Evolutionary conservation across 208 protist genomes (phyloP), one percentile per base, ranked within the genome.

Genomic region (Leishmania mexicana): DNA sequence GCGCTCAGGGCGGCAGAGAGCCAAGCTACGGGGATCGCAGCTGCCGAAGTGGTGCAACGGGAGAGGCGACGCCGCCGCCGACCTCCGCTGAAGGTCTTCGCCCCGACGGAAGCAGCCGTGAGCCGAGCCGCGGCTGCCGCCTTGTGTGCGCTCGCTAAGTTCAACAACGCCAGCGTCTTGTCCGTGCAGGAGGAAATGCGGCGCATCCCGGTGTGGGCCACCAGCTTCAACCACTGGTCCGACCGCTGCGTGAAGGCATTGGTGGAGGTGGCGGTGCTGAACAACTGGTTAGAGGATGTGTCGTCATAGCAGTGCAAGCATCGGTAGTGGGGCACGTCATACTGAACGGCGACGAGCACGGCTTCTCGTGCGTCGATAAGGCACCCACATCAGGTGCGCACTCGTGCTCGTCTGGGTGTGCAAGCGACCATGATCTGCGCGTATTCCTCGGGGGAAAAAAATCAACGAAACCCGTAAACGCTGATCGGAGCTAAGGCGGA

Each of bases 261-360:
- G 75, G 89, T 95, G 21, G 85, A 95, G 79, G 79, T 96, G 40
- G 94, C 87, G 31, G 51, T 95, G 28, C 78, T 97, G 64, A 97
- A 97, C 79, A 84, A 82, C 62, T 97, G 94, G 94, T 71, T 97
- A 53, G 87, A 88, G 68, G 87, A 90, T 54, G 83, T 88, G 19
- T 64, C 64, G 28, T 81, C 40, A 51, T 78, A 62, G 38, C 38
- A 13, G 47, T 49, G 73, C 17, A 21, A 62, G 31, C 49, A 10
- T 19, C 35, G n/a, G 51, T 40, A 35, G 73, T 62, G 11, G 49
- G 7, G 51, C 21, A 47, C 17, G 35, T 42, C 53, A 60, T 62
- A 35, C 45, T 19, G 62, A 40, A 24, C 31, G 31, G 15, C 2
- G 62, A 68, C 8, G 31, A 40, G 8, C 13, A 8, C 62, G 13